Evolutionary conservation across 306 rosid species (phyloP).

Genomic region (Carpinus fangiana): DNA sequence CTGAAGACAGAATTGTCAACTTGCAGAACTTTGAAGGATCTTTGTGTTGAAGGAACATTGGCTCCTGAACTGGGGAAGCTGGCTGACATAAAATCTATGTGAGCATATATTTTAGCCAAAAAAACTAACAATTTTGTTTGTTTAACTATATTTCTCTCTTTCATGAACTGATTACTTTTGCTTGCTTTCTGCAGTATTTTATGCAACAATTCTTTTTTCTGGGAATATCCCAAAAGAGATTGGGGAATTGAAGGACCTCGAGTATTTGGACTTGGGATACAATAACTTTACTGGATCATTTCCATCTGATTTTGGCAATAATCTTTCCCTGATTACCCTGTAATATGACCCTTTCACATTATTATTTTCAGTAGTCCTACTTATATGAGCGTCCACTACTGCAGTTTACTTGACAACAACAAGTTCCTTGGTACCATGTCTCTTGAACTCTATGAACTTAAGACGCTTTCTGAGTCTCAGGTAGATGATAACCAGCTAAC

Average conservation of each 20-base stretch:
- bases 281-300: constrained; percentile 69
- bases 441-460: constrained; percentile 41
- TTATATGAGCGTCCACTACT: background rate
- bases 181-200: constrained; percentile 46
- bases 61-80: constrained; percentile 63
- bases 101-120: constrained; percentile 21
- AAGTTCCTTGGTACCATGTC: constrained; percentile 40
- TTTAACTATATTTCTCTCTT: background rate
- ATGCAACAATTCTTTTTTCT: constrained; percentile 61
- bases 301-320: constrained; percentile 44
- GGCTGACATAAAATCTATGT: constrained; percentile 62
- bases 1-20: constrained; percentile 19
- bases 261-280: constrained; percentile 68
- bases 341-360: constrained; percentile 31
- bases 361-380: background rate
- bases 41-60: constrained; percentile 62
- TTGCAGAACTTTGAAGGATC: constrained; percentile 66
- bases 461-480: constrained; percentile 42
- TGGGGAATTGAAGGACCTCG: constrained; percentile 49
- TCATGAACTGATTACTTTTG: background rate
- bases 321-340: constrained; percentile 54
- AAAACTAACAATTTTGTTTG: background rate
- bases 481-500: constrained; percentile 37
- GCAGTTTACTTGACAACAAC: constrained; percentile 72
- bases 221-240: constrained; percentile 61